Evolutionary conservation across 768 basidiomycete species (phyloP).

Genomic region (Boletus subparvulus): DNA sequence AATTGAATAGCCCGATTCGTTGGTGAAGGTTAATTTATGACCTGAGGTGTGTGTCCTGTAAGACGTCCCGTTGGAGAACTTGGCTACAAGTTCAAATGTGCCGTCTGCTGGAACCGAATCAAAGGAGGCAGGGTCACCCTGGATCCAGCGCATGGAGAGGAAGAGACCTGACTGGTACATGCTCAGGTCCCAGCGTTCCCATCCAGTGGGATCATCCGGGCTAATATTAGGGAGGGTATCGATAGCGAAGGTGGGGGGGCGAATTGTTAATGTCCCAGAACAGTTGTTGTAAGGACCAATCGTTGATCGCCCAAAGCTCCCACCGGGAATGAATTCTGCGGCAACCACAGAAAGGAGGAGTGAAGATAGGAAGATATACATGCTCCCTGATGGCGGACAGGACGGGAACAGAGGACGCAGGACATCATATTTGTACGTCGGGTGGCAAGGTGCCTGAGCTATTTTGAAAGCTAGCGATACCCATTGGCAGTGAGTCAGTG

Average conservation of each 20-base stretch:
- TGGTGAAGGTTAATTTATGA: slow-evolving; percentile 7
- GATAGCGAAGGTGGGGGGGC: slow-evolving; percentile 4
- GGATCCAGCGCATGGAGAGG: slow-evolving; percentile 11
- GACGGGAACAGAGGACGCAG: not conserved
- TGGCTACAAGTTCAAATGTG: slow-evolving; percentile 12
- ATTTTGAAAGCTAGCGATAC: too few species aligned
- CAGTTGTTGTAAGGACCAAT: slow-evolving; percentile 18
- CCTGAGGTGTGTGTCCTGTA: slow-evolving; percentile 1
- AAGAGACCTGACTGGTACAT: slow-evolving; percentile 13
- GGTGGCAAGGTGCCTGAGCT: too few species aligned
- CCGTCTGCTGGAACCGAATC: not conserved
- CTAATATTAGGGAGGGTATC: slow-evolving; percentile 16
- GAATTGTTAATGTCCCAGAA: slow-evolving; percentile 5
- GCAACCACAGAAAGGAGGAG: not conserved
- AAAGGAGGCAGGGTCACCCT: slow-evolving; percentile 10
- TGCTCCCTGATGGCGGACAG: not conserved
- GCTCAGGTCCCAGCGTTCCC: slow-evolving; percentile 13
- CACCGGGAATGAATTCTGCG: not conserved
- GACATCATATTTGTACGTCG: too few species aligned
- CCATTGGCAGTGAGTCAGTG: too few species aligned
- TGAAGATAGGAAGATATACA: not conserved
- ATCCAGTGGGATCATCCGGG: not conserved
- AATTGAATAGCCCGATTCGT: slow-evolving; percentile 12
- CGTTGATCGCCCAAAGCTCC: not conserved
- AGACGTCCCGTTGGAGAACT: slow-evolving; percentile 8